Conservation (phyloP, 768 basidiomycete species). For the Pulveroboletus sp. region DNA sequence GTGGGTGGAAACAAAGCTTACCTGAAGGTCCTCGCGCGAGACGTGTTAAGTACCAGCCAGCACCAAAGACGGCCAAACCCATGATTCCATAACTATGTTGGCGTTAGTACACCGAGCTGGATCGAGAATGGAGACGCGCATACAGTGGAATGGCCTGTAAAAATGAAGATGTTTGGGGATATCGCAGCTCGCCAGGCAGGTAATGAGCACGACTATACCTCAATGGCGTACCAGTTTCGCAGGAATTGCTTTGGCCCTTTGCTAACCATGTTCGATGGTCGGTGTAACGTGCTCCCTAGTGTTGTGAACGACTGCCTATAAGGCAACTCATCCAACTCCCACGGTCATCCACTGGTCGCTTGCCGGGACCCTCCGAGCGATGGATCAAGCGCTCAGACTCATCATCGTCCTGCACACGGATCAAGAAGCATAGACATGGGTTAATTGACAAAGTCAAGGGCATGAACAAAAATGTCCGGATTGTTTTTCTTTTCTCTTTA, state of each 20-base stretch:
- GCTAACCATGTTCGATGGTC: conserved; percentile 21
- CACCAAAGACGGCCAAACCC: conserved; percentile 50
- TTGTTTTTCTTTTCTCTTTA: conserved; percentile 5
- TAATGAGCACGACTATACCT: conserved; percentile 27
- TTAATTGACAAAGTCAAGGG: conserved; percentile 15
- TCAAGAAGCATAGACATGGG: conserved; percentile 22
- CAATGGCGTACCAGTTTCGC: conserved; percentile 43
- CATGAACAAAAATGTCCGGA: conserved; percentile 28
- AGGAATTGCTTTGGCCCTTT: conserved; percentile 27
- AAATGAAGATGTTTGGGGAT: neutral
- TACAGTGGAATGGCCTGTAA: conserved; percentile 49
- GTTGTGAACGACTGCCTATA: too few relatives aligned
- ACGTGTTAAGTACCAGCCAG: conserved; percentile 61
- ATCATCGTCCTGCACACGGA: neutral
- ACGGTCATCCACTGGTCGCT: conserved; percentile 6
- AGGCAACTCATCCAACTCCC: conserved; percentile 1
- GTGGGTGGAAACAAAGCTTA: conserved; percentile 25
- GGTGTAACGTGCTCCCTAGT: neutral
- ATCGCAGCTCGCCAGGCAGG: too few relatives aligned
- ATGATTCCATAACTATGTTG: conserved; percentile 43
- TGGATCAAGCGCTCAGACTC: neutral
- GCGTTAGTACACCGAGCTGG: conserved; percentile 10
- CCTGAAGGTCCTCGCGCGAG: conserved; percentile 54
- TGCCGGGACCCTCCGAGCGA: conserved; percentile 14
- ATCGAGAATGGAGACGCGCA: conserved; percentile 16